phyloP scores from a whole-genome alignment of 2,329 filamentous ascomycete species.

The Aureobasidium leucospermi region DNA sequence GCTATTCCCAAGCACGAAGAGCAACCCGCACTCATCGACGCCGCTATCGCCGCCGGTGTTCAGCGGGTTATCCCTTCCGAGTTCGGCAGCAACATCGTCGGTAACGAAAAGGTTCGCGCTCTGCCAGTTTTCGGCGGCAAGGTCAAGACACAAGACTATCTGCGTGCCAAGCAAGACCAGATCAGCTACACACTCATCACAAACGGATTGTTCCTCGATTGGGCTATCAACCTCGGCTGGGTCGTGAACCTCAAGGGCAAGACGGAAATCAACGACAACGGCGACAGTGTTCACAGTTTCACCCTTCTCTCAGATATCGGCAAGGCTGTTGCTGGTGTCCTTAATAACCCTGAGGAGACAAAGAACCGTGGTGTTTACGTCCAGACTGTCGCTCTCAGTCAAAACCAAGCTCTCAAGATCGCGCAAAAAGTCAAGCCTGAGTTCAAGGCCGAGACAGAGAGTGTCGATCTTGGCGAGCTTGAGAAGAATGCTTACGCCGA shows the following conservation, averaged over 20 bases:
- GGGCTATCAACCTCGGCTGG: slow-evolving; percentile 26
- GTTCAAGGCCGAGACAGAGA: slow-evolving; percentile 7
- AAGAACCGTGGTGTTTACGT: slow-evolving; percentile 31
- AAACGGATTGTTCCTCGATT: slow-evolving; percentile 34
- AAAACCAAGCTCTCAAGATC: slow-evolving; percentile 31
- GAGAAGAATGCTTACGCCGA: slow-evolving; percentile 24
- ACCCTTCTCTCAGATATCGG: slow-evolving; percentile 28
- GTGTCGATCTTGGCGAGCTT: slow-evolving; percentile 23
- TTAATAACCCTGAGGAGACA: slow-evolving; percentile 29
- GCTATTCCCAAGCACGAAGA: slow-evolving; percentile 23
- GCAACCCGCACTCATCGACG: slow-evolving; percentile 31
- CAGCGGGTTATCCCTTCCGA: slow-evolving; percentile 36
- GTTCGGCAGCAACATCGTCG: slow-evolving; percentile 31
- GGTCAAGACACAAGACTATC: slow-evolving; percentile 29
- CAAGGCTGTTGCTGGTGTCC: slow-evolving; percentile 26
- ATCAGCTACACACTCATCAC: slow-evolving; percentile 30
- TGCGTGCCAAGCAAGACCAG: slow-evolving; percentile 23
- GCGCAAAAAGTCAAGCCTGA: slow-evolving; percentile 24
- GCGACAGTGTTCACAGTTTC: slow-evolving; percentile 26
- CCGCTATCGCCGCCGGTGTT: slow-evolving; percentile 33
- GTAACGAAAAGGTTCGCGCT: slow-evolving; percentile 23
- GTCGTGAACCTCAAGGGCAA: slow-evolving; percentile 24
- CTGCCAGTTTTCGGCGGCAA: slow-evolving; percentile 34
- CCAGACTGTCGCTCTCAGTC: slow-evolving; percentile 28
- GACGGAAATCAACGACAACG: slow-evolving; percentile 29